A percentile compares a stretch with the other conserved stretches of the same genome.
phyloP scores from a whole-genome alignment of 805 yeast species.

The Lipomyces spencermartinsiae region DNA sequence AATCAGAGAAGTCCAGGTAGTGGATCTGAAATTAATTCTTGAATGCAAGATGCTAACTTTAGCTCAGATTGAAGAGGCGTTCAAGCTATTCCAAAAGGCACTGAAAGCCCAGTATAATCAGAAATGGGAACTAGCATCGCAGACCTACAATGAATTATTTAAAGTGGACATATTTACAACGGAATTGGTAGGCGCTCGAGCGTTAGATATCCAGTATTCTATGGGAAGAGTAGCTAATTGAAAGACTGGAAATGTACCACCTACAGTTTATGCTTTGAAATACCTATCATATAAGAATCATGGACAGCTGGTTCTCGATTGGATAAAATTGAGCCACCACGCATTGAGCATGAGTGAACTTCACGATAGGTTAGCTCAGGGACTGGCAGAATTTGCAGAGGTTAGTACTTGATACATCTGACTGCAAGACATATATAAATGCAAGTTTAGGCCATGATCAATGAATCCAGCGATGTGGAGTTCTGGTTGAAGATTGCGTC shows the following conservation, averaged over 20 bases:
- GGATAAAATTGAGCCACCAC: slow-evolving; percentile 42
- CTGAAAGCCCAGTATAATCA: slow-evolving; percentile 62
- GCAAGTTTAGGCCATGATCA: slow-evolving; percentile 58
- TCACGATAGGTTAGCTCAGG: slow-evolving; percentile 53
- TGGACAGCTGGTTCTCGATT: slow-evolving; percentile 69
- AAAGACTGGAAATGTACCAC: slow-evolving; percentile 52
- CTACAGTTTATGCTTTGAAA: slow-evolving; percentile 73
- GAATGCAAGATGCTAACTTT: neutral
- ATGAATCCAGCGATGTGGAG: slow-evolving; percentile 56
- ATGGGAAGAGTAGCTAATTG: neutral
- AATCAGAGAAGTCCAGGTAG: slow-evolving; percentile 84
- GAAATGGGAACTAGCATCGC: slow-evolving; percentile 57
- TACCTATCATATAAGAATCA: slow-evolving; percentile 82
- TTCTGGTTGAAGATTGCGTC: slow-evolving; percentile 37
- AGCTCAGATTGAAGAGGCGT: slow-evolving; percentile 73
- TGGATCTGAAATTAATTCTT: neutral
- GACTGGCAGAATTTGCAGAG: slow-evolving; percentile 67
- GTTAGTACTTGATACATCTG: slow-evolving; percentile 51
- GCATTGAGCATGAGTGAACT: slow-evolving; percentile 46
- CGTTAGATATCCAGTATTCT: too few species aligned
- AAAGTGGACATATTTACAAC: slow-evolving; percentile 67
- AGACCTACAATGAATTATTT: slow-evolving; percentile 67
- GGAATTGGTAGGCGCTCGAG: slow-evolving; percentile 37
- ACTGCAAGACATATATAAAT: slow-evolving; percentile 38
- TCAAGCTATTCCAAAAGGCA: slow-evolving; percentile 74